Evolutionary conservation across 768 basidiomycete species (phyloP).

Genomic region (Pholiota conissans): DNA sequence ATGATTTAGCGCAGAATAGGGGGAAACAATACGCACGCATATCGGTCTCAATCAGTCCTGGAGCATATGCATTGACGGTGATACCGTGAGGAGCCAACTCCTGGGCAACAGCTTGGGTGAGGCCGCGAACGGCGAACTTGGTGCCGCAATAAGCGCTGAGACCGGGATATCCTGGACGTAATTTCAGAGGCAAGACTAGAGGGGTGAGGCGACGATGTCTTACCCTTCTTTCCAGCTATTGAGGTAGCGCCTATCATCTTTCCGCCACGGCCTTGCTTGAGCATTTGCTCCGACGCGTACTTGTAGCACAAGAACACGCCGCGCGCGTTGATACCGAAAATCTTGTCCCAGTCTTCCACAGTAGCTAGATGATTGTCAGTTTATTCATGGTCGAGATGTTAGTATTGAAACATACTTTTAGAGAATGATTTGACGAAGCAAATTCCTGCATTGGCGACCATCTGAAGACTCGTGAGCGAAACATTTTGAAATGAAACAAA

Average conservation of each 20-base stretch:
- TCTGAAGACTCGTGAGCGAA: slow-evolving; percentile 15
- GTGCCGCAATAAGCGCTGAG: slow-evolving; percentile 25
- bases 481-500: neutral
- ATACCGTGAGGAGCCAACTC: slow-evolving; percentile 24
- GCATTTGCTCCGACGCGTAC: slow-evolving; percentile 62
- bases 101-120: slow-evolving; percentile 33
- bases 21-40: slow-evolving; percentile 14
- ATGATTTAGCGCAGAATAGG: neutral
- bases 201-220: neutral
- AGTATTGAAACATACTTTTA: slow-evolving; percentile 14
- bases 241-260: slow-evolving; percentile 52
- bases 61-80: slow-evolving; percentile 31
- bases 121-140: slow-evolving; percentile 36
- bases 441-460: slow-evolving; percentile 35
- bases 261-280: slow-evolving; percentile 51
- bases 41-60: slow-evolving; percentile 23
- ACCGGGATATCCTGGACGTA: slow-evolving; percentile 1
- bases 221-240: slow-evolving; percentile 28
- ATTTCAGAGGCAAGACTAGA: neutral
- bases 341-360: slow-evolving; percentile 38
- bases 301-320: slow-evolving; percentile 65
- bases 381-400: neutral
- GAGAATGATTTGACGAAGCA: slow-evolving; percentile 13
- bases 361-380: slow-evolving; percentile 22
- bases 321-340: slow-evolving; percentile 52